phyloP scores from a whole-genome alignment of 2,329 filamentous ascomycete genomes.

The Aspergillus texensis region DNA sequence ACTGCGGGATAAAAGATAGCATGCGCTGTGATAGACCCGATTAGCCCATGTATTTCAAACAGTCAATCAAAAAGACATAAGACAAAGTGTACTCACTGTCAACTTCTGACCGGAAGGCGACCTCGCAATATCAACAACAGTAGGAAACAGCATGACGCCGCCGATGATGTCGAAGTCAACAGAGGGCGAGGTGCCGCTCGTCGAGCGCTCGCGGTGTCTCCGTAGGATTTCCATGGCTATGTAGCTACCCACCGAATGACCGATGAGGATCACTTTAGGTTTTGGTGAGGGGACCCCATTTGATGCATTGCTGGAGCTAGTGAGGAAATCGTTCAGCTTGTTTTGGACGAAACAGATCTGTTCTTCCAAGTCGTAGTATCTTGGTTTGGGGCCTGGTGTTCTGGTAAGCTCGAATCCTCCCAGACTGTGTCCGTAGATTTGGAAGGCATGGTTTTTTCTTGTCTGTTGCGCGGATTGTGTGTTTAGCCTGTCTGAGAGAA shows the following conservation, averaged over 20 bases:
- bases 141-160: constrained; percentile 72
- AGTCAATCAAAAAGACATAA: neutral
- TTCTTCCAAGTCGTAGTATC: constrained; percentile 46
- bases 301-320: neutral
- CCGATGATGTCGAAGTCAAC: constrained; percentile 44
- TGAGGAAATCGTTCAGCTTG: constrained; percentile 45
- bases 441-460: constrained; percentile 16
- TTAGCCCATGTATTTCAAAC: neutral
- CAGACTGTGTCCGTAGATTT: constrained; percentile 39
- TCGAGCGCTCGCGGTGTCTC: constrained; percentile 50
- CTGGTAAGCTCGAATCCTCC: constrained; percentile 37
- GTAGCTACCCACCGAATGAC: constrained; percentile 75
- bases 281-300: neutral
- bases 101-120: constrained; percentile 63
- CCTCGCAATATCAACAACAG: constrained; percentile 69
- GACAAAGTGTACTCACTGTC: constrained; percentile 30
- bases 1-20: constrained; percentile 38
- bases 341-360: constrained; percentile 54
- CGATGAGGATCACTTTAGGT: constrained; percentile 63
- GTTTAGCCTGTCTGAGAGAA: constrained; percentile 32
- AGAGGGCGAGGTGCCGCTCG: neutral
- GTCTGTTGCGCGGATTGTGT: neutral
- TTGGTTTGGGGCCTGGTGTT: constrained; percentile 1
- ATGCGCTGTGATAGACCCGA: constrained; percentile 25
- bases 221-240: constrained; percentile 70